A percentile compares a stretch with the other conserved stretches of the same genome.
phyloP scores from a whole-genome alignment of 2,329 filamentous ascomycete genomes.

The Pseudocercospora fijiensis region DNA sequence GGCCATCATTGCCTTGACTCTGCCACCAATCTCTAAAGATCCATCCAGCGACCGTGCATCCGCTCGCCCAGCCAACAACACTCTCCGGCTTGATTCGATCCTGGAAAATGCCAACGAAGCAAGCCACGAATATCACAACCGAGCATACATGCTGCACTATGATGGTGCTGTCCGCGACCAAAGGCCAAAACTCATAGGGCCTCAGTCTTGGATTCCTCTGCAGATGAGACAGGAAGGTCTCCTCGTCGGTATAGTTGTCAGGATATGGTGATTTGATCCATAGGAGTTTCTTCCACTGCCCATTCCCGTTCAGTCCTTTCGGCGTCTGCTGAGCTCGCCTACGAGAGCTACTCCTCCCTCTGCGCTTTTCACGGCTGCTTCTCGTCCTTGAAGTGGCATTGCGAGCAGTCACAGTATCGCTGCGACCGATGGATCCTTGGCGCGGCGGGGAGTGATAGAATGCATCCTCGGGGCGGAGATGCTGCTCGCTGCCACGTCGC shows the following conservation, averaged over 20 bases:
- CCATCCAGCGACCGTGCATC: slow-evolving; percentile 84
- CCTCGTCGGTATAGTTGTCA: slow-evolving; percentile 98
- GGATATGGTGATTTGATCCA: slow-evolving; percentile 98
- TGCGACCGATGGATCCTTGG: slow-evolving; percentile 34
- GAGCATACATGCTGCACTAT: slow-evolving; percentile 97
- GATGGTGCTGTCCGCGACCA: slow-evolving; percentile 91
- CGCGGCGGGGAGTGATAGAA: slow-evolving; percentile 66
- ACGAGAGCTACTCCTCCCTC: slow-evolving; percentile 64
- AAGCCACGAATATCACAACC: slow-evolving; percentile 90
- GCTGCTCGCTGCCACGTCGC: slow-evolving; percentile 22
- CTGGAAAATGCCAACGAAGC: slow-evolving; percentile 86
- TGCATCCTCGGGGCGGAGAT: slow-evolving; percentile 81
- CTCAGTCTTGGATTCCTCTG: slow-evolving; percentile 91
- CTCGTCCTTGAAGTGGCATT: slow-evolving; percentile 15
- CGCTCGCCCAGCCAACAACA: slow-evolving; percentile 79
- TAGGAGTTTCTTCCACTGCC: slow-evolving; percentile 89
- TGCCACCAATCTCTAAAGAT: slow-evolving; percentile 90
- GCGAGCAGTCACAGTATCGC: slow-evolving; percentile 34
- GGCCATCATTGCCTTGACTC: slow-evolving; percentile 48
- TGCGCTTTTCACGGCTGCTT: slow-evolving; percentile 48
- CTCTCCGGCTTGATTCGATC: slow-evolving; percentile 86
- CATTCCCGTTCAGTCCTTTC: slow-evolving; percentile 30
- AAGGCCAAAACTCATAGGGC: slow-evolving; percentile 96
- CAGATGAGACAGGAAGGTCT: slow-evolving; percentile 92
- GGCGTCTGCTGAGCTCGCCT: slow-evolving; percentile 45